Evolutionary conservation across 768 basidiomycete genomes (phyloP), one percentile per base, ranked within the genome.

Genomic region (Harrya chromipes): DNA sequence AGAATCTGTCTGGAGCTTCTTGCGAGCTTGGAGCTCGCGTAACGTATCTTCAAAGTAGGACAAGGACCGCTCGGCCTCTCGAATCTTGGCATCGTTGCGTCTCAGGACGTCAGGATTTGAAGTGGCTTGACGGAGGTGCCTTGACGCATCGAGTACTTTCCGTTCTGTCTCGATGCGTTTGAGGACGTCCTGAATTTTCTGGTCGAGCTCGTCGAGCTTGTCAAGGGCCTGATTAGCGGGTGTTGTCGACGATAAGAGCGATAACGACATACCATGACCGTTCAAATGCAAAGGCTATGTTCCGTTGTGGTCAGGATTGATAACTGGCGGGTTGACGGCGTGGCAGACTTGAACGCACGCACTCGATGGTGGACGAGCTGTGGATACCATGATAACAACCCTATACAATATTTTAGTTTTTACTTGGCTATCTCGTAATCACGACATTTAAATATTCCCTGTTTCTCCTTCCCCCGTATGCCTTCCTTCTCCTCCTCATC

Each of bases 111-210:
- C 91, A 58, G 82, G 87, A 63, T 95, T 95, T 38, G 74, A 80
- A 27, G 92, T 94, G 2, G 92, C 92, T 67, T 83, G 81, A 40
- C 86, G 81, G 49, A 94, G 76, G 57, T 81, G 78, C 64, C 86
- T 81, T 24, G 85, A 83, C 16, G 85, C 92, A 70, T 94, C 90
- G 57, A 95, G 77, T 66, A 94, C 85, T 79, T 91, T 94, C 71
- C 87, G 87, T 74, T 95, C 91, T 31, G 87, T 93, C 73, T 87
- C 82, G 68, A 95, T 94, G 69, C 88, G 87, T 71, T 82, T 86
- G 74, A 85, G 82, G 62, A 94, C 84, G 70, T 92, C 90, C 68
- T 85, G 84, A 67, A 94, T 92, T 82, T 94, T 94, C 81, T 85
- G 84, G 82, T 93, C 90, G 72, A 92, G 76, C 72, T 90, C 86